These are phyloP conservation scores for Striga asiatica DNA, from an alignment of 257 asterid species.

Conservation along the genomic window DNA sequence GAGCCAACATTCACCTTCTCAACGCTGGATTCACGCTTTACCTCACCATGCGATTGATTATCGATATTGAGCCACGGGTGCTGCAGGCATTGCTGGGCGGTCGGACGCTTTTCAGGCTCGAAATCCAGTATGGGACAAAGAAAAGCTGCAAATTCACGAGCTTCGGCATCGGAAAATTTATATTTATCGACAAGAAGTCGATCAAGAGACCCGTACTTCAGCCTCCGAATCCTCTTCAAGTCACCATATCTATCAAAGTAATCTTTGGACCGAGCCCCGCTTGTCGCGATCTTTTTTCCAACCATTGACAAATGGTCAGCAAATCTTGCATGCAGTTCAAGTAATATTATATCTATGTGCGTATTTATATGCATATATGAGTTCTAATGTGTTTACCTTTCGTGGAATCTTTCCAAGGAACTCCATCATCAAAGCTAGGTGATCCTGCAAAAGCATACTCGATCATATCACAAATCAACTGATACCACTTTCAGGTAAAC, in stretches of 20 bases:
- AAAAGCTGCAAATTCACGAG: conserved; percentile 57
- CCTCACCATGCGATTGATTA: conserved; percentile 24
- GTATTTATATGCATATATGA: background rate
- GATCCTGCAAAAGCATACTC: conserved; percentile 51
- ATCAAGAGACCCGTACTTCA: conserved; percentile 59
- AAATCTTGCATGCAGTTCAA: conserved; percentile 2
- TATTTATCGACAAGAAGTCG: conserved; percentile 64
- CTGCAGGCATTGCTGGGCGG: conserved; percentile 75
- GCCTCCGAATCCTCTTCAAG: conserved; percentile 86
- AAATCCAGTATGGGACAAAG: conserved; percentile 73
- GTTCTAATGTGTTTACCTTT: conserved; percentile 43
- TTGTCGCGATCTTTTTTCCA: conserved; percentile 55
- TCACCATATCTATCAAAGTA: conserved; percentile 92
- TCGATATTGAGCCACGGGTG: conserved; percentile 70
- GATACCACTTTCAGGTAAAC: background rate
- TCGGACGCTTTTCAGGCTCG: conserved; percentile 89
- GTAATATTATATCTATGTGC: too few relatives aligned
- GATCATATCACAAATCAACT: conserved; percentile 8
- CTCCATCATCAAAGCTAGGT: conserved; percentile 98
- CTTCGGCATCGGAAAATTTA: conserved; percentile 51
- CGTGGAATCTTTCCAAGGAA: conserved; percentile 90
- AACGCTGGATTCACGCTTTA: conserved; percentile 33
- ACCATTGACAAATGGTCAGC: conserved; percentile 16
- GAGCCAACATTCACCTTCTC: conserved; percentile 43
- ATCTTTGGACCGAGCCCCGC: conserved; percentile 76